These are phyloP conservation scores for Polyporus arcularius DNA, from an alignment of 768 basidiomycete genomes.

Conservation along the genomic window DNA sequence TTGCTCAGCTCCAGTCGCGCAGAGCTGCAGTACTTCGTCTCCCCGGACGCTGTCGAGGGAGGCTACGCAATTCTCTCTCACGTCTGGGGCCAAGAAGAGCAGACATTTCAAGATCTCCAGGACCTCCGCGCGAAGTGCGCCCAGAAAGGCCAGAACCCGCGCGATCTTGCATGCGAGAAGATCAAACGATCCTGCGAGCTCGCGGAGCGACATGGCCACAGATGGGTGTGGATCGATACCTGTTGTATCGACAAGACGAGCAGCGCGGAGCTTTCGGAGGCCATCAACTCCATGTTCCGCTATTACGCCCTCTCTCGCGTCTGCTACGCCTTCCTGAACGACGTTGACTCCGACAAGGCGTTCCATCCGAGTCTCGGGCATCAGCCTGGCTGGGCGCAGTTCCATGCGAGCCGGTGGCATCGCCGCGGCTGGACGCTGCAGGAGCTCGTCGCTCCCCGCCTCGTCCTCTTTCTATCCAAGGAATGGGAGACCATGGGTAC, in stretches of 20 bases:
- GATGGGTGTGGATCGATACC: constrained; percentile 5
- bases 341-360: not conserved
- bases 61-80: constrained; percentile 11
- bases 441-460: constrained; percentile 1
- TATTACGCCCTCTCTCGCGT: not conserved
- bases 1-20: not conserved
- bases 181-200: not conserved
- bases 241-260: constrained; percentile 5
- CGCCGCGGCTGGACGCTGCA: constrained; percentile 5
- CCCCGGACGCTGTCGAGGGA: not conserved
- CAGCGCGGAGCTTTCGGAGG: constrained; percentile 5
- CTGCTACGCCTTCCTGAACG: constrained; percentile 2
- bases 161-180: not conserved
- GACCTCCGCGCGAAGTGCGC: not conserved
- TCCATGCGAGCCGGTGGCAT: not conserved
- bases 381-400: not conserved
- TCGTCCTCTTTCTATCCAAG: not conserved
- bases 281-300: constrained; percentile 2
- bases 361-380: not conserved
- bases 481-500: not conserved
- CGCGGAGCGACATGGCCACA: not conserved
- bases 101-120: constrained; percentile 1
- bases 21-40: not conserved
- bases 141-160: not conserved
- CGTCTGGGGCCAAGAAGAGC: not conserved